Evolutionary conservation across 2,329 filamentous ascomycete genomes (phyloP).

Genomic region (Didymellaceae sp.): DNA sequence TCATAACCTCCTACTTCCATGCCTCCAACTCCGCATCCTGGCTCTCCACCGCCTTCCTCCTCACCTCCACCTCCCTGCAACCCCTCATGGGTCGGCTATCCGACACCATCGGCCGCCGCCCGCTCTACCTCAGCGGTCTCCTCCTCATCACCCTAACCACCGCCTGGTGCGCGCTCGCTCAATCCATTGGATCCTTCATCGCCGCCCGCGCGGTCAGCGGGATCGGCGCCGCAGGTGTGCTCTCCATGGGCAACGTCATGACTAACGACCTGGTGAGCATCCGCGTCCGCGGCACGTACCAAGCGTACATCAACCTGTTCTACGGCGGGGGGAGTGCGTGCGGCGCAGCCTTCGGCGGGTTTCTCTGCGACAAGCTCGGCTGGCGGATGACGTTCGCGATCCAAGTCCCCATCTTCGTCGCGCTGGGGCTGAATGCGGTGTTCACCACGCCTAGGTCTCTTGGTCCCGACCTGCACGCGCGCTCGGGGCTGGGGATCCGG

Average conservation of each 20-base stretch:
- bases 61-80: conserved; percentile 78
- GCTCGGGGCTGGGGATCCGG: conserved; percentile 49
- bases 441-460: conserved; percentile 54
- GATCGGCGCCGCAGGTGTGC: conserved; percentile 73
- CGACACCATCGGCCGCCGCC: conserved; percentile 73
- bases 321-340: conserved; percentile 61
- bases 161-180: conserved; percentile 71
- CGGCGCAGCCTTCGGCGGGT: conserved; percentile 73
- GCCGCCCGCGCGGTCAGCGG: conserved; percentile 73
- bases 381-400: conserved; percentile 74
- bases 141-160: conserved; percentile 69
- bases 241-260: conserved; percentile 73
- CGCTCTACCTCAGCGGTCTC: conserved; percentile 69
- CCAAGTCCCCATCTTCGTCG: conserved; percentile 58
- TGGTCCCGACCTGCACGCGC: conserved; percentile 53
- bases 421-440: conserved; percentile 52
- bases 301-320: conserved; percentile 70
- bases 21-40: conserved; percentile 81
- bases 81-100: conserved; percentile 76
- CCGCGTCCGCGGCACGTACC: conserved; percentile 73
- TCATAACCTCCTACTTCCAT: conserved; percentile 80
- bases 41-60: conserved; percentile 79
- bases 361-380: conserved; percentile 72
- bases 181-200: conserved; percentile 73
- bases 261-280: conserved; percentile 77